These are phyloP conservation scores for Acanthamoeba healyi DNA, from an alignment of 208 protist genomes.

Conservation along the genomic window DNA sequence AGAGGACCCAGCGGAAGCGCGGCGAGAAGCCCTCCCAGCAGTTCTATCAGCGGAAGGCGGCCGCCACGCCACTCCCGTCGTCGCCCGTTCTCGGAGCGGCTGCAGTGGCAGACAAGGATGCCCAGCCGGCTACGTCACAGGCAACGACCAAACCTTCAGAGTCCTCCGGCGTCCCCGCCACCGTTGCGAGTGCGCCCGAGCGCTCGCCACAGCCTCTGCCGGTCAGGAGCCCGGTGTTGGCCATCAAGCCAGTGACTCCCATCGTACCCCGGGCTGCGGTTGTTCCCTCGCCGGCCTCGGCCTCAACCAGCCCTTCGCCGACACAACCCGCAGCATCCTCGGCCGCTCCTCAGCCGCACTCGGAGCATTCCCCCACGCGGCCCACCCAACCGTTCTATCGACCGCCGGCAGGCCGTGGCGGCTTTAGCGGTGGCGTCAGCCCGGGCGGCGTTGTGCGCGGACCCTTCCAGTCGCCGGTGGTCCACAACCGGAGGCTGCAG, in stretches of 20 bases:
- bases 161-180: too few species aligned
- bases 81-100: not conserved
- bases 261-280: not conserved
- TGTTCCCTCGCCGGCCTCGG: not conserved
- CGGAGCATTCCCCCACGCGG: not conserved
- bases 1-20: not conserved
- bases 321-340: not conserved
- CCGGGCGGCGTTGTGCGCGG: not conserved
- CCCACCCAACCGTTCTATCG: conserved; percentile 11
- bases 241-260: not conserved
- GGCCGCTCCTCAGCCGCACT: not conserved
- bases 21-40: not conserved
- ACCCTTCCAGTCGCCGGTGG: conserved; percentile 41
- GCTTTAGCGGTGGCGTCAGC: not conserved
- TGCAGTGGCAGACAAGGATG: not conserved
- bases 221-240: not conserved
- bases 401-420: not conserved
- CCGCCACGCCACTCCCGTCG: not conserved
- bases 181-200: not conserved
- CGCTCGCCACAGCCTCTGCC: too few species aligned
- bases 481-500: not conserved
- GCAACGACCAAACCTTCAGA: too few species aligned
- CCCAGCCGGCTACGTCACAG: not conserved
- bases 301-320: not conserved
- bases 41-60: not conserved